These are phyloP conservation scores for Chytridium lagenaria DNA, from an alignment of 371 early-diverging fungal genomes.

Conservation along the genomic window DNA sequence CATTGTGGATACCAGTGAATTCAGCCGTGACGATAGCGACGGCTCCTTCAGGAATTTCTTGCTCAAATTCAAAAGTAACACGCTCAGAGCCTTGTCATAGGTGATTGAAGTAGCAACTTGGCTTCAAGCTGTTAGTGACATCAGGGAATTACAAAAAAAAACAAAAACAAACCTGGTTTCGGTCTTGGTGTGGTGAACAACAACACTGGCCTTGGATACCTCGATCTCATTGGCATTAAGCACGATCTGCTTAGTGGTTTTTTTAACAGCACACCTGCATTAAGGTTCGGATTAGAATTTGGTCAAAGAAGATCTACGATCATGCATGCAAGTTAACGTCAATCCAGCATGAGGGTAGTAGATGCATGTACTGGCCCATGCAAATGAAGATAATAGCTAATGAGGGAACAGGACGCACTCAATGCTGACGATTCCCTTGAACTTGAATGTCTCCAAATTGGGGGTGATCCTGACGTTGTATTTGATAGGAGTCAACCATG, in stretches of 20 bases:
- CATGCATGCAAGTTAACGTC: background rate
- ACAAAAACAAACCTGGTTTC: constrained; percentile 29
- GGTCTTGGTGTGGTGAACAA: constrained; percentile 51
- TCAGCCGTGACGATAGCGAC: constrained; percentile 63
- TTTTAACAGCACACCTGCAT: constrained; percentile 3
- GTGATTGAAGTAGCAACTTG: constrained; percentile 70
- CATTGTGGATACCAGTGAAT: constrained; percentile 77
- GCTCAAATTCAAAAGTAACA: constrained; percentile 64
- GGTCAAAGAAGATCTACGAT: background rate
- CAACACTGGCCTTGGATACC: constrained; percentile 48
- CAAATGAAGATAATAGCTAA: background rate
- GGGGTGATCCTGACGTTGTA: constrained; percentile 77
- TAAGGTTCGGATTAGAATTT: background rate
- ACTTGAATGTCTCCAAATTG: constrained; percentile 69
- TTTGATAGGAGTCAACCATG: constrained; percentile 73
- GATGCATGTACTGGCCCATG: background rate
- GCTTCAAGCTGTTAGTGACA: constrained; percentile 38
- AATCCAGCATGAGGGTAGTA: background rate
- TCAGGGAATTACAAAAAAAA: background rate
- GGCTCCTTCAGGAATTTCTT: constrained; percentile 60
- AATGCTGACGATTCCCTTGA: constrained; percentile 65
- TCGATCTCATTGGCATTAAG: constrained; percentile 67
- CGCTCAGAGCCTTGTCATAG: constrained; percentile 64
- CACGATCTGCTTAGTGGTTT: constrained; percentile 60
- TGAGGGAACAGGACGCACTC: constrained; percentile 24